These are phyloP conservation scores for Oxytropis ochrocephala DNA, from an alignment of 306 rosid genomes.

Conservation along the genomic window DNA sequence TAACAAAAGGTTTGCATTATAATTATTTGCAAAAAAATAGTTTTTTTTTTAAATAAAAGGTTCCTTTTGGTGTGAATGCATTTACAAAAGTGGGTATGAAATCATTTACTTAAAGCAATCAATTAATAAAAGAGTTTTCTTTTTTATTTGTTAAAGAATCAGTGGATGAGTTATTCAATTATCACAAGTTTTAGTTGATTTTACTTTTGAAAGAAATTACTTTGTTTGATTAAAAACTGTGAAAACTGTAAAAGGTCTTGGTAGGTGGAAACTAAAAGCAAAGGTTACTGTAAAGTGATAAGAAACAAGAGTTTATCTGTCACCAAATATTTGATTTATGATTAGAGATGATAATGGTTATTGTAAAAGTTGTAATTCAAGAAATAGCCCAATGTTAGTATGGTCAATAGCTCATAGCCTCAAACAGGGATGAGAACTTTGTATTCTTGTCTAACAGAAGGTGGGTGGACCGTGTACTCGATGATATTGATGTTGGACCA, in stretches of 20 bases:
- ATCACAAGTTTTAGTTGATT: neutral
- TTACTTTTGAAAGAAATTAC: neutral
- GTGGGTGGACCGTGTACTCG: too few relatives aligned
- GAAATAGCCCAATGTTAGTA: too few relatives aligned
- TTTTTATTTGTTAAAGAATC: neutral
- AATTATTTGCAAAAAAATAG: neutral
- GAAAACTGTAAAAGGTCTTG: neutral
- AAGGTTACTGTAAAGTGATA: too few relatives aligned
- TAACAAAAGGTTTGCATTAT: slow-evolving; percentile 4
- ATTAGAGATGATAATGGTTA: too few relatives aligned
- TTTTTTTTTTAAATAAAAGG: neutral
- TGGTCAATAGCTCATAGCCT: too few relatives aligned
- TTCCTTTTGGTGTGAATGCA: neutral
- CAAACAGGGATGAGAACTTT: too few relatives aligned
- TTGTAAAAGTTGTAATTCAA: too few relatives aligned
- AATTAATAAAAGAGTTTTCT: neutral
- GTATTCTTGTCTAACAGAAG: too few relatives aligned
- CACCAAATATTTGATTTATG: too few relatives aligned
- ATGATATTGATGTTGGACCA: too few relatives aligned
- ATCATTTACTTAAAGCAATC: neutral
- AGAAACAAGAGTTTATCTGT: too few relatives aligned
- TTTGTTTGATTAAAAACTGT: neutral
- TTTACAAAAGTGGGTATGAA: neutral
- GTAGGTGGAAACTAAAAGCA: neutral
- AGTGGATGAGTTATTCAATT: neutral